Percentiles rank a stretch among this genome's conserved stretches.
phyloP scores from a whole-genome alignment of 768 basidiomycete genomes.

The Cystobasidium ongulense region DNA sequence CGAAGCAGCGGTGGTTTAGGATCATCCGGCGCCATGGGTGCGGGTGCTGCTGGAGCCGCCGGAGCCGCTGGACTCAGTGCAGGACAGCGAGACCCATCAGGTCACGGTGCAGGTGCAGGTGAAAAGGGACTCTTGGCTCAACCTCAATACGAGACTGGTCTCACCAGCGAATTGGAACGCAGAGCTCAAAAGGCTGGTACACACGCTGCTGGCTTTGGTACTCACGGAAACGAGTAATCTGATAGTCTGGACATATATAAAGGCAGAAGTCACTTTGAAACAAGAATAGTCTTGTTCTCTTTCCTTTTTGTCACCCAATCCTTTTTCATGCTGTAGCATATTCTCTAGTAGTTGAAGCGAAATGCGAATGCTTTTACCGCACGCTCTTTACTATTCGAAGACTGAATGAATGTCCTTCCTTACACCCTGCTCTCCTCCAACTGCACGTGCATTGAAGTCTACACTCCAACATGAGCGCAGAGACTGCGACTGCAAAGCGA shows the following conservation, averaged over 20 bases:
- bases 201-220: constrained; percentile 25
- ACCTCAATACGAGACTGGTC: constrained; percentile 1
- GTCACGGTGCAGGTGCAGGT: not conserved
- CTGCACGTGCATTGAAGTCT: too few species aligned
- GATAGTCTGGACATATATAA: not conserved
- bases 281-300: too few species aligned
- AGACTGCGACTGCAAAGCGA: not conserved
- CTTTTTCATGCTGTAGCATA: too few species aligned
- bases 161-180: constrained; percentile 8
- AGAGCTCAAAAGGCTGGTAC: constrained; percentile 17
- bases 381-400: too few species aligned
- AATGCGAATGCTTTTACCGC: too few species aligned
- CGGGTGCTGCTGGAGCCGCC: not conserved
- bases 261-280: not conserved
- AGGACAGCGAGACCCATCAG: not conserved
- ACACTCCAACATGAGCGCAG: not conserved
- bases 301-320: too few species aligned
- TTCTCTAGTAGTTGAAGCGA: too few species aligned
- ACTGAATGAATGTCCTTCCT: not conserved
- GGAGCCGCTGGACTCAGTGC: not conserved
- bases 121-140: not conserved
- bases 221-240: not conserved
- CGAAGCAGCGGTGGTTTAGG: not conserved
- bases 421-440: not conserved
- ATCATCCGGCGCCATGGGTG: not conserved